Base-by-base conservation (phyloP, 2,329 filamentous ascomycete genomes). In the Paramyrothecium sp. region DNA sequence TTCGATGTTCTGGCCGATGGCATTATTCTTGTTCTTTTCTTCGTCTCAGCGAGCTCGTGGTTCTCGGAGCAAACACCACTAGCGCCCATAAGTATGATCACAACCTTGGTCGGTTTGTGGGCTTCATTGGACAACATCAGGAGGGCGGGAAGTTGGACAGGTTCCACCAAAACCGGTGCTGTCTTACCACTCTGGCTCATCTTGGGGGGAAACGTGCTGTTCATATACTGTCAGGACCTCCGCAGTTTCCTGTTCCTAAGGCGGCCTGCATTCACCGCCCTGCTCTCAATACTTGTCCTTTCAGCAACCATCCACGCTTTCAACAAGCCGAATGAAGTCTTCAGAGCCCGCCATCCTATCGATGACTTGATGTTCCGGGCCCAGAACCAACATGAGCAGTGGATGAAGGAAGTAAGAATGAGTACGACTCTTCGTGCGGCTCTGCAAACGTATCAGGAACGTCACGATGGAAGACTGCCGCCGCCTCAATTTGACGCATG, bases 401-500 rank as follows among this genome's bases (percentile, higher is more conserved):
- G 81, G 81, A 65, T 81, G 8, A 67, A 75, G 8, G 69, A 77
- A 51, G 82, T 78, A 1, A 73, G 72, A 2, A 73, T 75, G 16
- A 85, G 82, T 63, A 73, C 73, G 12, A 81, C 74, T 13, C 67
- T 84, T 3, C 70, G 70, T 1, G 70, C 79, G 10, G 83, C 82
- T 0, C 75, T 79, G 3, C 66, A 69, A 4, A 75, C 81, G 55
- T 86, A 86, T 63, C 74, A 75, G 51, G 76, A 82, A 51, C 75
- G 79, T 5, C 77, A 85, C 58, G 64, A 89, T 64, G 85, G 86
- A 16, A 84, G 91, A 58, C 77, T 85, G 26, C 92, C 92, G 17
- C 92, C 92, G 12, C 90, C 88, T 1, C 84, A 89, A 58, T 97
- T 96, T 65, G 89, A 92, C 65, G 86, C 87, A 62, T 97, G 92